Conservation (phyloP, 768 basidiomycete genomes). For the Pholiota conissans region DNA sequence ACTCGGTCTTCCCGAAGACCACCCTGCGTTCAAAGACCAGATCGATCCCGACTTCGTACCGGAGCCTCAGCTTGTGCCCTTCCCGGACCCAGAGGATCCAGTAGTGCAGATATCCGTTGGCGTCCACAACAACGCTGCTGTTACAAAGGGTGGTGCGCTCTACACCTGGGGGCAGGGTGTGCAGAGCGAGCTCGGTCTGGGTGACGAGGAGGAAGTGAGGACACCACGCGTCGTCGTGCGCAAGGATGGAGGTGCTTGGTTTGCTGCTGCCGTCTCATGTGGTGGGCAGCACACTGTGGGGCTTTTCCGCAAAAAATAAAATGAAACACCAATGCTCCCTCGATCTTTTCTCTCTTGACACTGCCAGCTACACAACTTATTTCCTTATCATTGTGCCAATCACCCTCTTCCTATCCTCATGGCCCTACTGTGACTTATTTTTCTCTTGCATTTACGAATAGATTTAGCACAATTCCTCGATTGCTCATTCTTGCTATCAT, state of each 20-base stretch:
- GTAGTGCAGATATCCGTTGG: conserved; percentile 69
- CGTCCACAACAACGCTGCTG: conserved; percentile 69
- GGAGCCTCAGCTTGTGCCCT: conserved; percentile 64
- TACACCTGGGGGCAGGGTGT: conserved; percentile 81
- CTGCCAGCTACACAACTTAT: neutral
- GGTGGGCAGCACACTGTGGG: conserved; percentile 81
- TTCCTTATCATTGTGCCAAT: neutral
- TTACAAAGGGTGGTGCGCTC: conserved; percentile 65
- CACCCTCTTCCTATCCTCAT: neutral
- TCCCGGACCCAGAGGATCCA: conserved; percentile 64
- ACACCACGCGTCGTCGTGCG: conserved; percentile 71
- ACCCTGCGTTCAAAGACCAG: conserved; percentile 62
- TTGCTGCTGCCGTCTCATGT: conserved; percentile 63
- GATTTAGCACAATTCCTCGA: conserved; percentile 16
- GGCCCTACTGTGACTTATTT: neutral
- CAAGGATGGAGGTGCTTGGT: conserved; percentile 71
- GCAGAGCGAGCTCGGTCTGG: conserved; percentile 73
- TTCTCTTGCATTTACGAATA: conserved; percentile 20
- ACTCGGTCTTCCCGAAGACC: conserved; percentile 73
- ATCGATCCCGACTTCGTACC: conserved; percentile 57
- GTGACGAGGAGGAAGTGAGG: conserved; percentile 56
- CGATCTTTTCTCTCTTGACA: neutral
- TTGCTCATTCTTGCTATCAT: conserved; percentile 10
- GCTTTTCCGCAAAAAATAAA: conserved; percentile 65
- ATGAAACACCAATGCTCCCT: neutral